Percentiles rank a stretch among this genome's conserved stretches.
Conservation (phyloP, 2,329 filamentous ascomycete genomes). For the Hypoxylon sp. region DNA sequence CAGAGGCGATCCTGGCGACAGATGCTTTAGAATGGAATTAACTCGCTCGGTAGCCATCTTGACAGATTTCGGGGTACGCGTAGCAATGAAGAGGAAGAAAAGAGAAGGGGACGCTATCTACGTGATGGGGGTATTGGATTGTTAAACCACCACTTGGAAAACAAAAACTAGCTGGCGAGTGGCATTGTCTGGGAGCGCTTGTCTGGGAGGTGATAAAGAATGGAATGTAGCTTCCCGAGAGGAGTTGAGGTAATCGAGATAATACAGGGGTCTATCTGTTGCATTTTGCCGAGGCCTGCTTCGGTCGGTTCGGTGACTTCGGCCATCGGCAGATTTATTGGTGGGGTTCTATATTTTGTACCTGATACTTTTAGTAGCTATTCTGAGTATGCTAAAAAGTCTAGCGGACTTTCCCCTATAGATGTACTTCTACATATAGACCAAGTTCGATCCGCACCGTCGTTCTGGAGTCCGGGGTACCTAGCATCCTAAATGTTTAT, state of each 20-base stretch:
- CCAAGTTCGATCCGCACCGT: not conserved
- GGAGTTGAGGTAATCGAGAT: conserved; percentile 17
- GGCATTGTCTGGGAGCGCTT: conserved; percentile 41
- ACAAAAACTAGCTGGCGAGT: conserved; percentile 11
- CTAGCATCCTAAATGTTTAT: conserved; percentile 2
- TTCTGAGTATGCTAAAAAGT: not conserved
- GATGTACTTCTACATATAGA: conserved; percentile 9
- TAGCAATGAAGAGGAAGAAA: not conserved
- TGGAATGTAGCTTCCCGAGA: conserved; percentile 19
- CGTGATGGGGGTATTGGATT: conserved; percentile 5
- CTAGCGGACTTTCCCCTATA: not conserved
- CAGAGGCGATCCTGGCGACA: conserved; percentile 80
- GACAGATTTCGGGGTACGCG: not conserved
- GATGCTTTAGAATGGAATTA: conserved; percentile 87
- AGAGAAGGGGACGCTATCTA: conserved; percentile 7
- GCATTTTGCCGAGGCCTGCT: conserved; percentile 47
- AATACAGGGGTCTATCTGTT: conserved; percentile 17
- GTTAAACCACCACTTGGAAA: conserved; percentile 15
- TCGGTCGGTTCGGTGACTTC: conserved; percentile 41
- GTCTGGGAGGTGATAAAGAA: conserved; percentile 43
- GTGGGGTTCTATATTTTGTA: conserved; percentile 25
- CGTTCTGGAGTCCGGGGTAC: conserved; percentile 28
- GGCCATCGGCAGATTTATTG: conserved; percentile 46
- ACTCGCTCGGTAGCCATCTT: conserved; percentile 88
- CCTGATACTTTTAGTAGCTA: conserved; percentile 8